phyloP scores from a whole-genome alignment of 768 basidiomycete species.

The Daedaleopsis nitida region DNA sequence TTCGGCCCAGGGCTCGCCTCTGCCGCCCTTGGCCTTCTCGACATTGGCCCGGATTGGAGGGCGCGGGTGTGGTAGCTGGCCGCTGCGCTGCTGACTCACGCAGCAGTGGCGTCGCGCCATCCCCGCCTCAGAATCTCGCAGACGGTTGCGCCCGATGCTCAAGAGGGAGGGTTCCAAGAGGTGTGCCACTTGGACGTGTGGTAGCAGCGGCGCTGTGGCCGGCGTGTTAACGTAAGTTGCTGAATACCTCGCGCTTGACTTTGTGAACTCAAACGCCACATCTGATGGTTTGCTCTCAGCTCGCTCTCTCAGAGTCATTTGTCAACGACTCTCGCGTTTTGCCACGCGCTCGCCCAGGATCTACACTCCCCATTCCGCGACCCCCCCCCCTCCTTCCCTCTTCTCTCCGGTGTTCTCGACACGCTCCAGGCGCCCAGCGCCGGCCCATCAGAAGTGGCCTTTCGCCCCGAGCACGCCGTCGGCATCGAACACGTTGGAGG shows the following conservation, averaged over 20 bases:
- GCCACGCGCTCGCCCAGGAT: slow-evolving; percentile 15
- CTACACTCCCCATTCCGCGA: background rate
- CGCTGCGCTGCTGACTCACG: background rate
- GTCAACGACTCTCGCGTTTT: slow-evolving; percentile 11
- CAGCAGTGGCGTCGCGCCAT: background rate
- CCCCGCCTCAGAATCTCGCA: slow-evolving; percentile 1
- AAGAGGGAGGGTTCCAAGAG: background rate
- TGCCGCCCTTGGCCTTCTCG: slow-evolving; percentile 8
- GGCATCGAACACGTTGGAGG: slow-evolving; percentile 20
- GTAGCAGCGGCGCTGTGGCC: slow-evolving; percentile 9
- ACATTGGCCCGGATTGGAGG: slow-evolving; percentile 8
- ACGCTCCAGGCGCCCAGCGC: slow-evolving; percentile 3
- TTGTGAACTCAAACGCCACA: slow-evolving; percentile 25
- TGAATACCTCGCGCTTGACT: slow-evolving; percentile 7
- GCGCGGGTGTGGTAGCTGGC: slow-evolving; percentile 8
- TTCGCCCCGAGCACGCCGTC: slow-evolving; percentile 19
- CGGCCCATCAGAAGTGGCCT: slow-evolving; percentile 15
- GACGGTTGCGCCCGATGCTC: background rate
- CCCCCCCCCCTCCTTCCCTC: background rate
- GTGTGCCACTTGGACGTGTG: slow-evolving; percentile 12
- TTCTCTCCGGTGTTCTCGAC: slow-evolving; percentile 16
- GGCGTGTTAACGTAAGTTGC: slow-evolving; percentile 17
- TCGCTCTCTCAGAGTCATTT: slow-evolving; percentile 7
- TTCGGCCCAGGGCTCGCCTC: background rate
- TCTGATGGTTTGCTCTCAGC: slow-evolving; percentile 20